These are phyloP conservation scores for Spathaspora passalidarum DNA, from an alignment of 805 yeast species.

Conservation along the genomic window DNA sequence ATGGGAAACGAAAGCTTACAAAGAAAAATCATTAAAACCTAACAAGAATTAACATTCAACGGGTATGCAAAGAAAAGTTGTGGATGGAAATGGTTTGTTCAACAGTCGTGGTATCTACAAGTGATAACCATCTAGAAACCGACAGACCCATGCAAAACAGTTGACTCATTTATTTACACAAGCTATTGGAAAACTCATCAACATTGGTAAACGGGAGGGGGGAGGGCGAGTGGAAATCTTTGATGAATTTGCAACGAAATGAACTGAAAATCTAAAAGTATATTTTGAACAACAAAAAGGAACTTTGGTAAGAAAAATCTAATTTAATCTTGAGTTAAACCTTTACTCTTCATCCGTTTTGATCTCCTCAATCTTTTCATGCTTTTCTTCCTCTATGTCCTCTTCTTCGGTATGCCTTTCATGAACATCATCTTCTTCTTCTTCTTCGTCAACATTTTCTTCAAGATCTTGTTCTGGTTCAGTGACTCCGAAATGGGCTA, in stretches of 20 bases:
- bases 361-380: neutral
- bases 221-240: no score
- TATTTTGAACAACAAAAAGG: neutral
- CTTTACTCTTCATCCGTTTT: neutral
- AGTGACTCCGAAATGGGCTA: conserved; percentile 48
- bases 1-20: neutral
- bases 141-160: neutral
- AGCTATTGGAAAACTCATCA: no score
- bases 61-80: neutral
- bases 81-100: neutral
- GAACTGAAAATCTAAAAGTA: conserved; percentile 1
- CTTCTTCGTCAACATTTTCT: conserved; percentile 28
- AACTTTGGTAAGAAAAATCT: neutral
- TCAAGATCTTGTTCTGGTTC: conserved; percentile 27
- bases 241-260: neutral
- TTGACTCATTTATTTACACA: neutral
- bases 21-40: neutral
- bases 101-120: no score
- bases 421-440: conserved; percentile 20
- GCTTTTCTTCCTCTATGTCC: conserved; percentile 21
- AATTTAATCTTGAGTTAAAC: no score
- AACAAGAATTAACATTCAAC: neutral
- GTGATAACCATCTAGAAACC: no score
- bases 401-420: conserved; percentile 31
- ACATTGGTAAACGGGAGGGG: no score